phyloP scores from a whole-genome alignment of 345 rosid genomes.

The Rhodomyrtus tomentosa region DNA sequence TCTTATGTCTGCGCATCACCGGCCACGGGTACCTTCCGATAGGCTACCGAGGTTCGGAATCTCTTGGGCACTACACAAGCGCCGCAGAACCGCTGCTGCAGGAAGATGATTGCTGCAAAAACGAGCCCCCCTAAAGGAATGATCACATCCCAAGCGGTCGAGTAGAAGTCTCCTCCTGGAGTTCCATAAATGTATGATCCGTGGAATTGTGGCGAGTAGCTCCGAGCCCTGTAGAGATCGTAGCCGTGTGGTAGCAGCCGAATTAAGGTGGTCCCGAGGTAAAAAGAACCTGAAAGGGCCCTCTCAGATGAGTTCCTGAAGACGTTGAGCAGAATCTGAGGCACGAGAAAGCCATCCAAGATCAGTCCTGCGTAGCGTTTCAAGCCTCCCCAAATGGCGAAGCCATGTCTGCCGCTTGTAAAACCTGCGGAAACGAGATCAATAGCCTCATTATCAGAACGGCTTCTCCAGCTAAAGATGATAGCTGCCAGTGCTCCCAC shows the following conservation, averaged over 20 bases:
- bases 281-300: slow-evolving; percentile 19
- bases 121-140: slow-evolving; percentile 18
- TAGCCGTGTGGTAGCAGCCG: slow-evolving; percentile 37
- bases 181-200: slow-evolving; percentile 30
- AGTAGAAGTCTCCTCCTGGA: slow-evolving; percentile 22
- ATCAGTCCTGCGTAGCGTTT: slow-evolving; percentile 34
- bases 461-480: slow-evolving; percentile 3
- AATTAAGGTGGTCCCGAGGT: slow-evolving; percentile 22
- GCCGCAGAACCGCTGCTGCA: slow-evolving; percentile 42
- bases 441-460: not conserved
- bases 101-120: slow-evolving; percentile 22
- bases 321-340: slow-evolving; percentile 36
- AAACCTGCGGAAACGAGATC: not conserved
- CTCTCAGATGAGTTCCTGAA: slow-evolving; percentile 21
- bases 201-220: not conserved
- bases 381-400: slow-evolving; percentile 11
- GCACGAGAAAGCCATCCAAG: slow-evolving; percentile 35
- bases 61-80: slow-evolving; percentile 26
- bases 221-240: slow-evolving; percentile 28
- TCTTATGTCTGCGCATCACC: not conserved
- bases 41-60: slow-evolving; percentile 7
- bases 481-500: slow-evolving; percentile 25
- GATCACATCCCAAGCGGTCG: slow-evolving; percentile 28
- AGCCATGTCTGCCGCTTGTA: not conserved
- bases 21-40: slow-evolving; percentile 20